Conservation (phyloP, 2,329 filamentous ascomycete species). For the Aureobasidium subglaciale region DNA sequence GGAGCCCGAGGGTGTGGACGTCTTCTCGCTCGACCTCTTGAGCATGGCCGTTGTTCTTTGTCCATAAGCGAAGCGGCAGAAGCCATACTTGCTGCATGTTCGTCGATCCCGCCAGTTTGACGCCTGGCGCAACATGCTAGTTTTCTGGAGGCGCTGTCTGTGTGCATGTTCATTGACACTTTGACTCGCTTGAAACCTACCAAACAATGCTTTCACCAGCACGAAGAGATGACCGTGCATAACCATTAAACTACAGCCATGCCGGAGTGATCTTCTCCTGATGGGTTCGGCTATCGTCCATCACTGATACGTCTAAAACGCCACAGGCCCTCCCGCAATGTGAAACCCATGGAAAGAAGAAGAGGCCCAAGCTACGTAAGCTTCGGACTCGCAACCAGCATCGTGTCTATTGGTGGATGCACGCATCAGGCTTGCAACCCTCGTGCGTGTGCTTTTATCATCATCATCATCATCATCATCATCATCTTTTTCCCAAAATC, state of each 20-base stretch:
- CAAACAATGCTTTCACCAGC: constrained; percentile 1
- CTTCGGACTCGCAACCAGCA: constrained; percentile 6
- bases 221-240: constrained; percentile 11
- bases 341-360: constrained; percentile 1
- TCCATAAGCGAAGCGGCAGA: constrained; percentile 12
- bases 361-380: constrained; percentile 12
- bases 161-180: neutral
- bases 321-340: constrained; percentile 7
- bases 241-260: constrained; percentile 12
- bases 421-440: constrained; percentile 10
- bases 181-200: constrained; percentile 10
- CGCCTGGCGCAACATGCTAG: constrained; percentile 10
- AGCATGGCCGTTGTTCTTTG: neutral
- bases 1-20: constrained; percentile 5
- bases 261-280: constrained; percentile 13
- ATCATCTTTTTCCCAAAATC: constrained; percentile 1
- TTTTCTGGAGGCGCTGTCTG: constrained; percentile 3
- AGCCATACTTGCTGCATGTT: constrained; percentile 1
- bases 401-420: constrained; percentile 7
- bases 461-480: constrained; percentile 13
- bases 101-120: constrained; percentile 2
- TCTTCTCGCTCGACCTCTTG: neutral
- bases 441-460: constrained; percentile 13
- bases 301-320: constrained; percentile 15
- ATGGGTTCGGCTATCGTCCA: constrained; percentile 15